These are phyloP conservation scores for Erysimum cheiri DNA, from an alignment of 441 rosid genomes.

Conservation along the genomic window DNA sequence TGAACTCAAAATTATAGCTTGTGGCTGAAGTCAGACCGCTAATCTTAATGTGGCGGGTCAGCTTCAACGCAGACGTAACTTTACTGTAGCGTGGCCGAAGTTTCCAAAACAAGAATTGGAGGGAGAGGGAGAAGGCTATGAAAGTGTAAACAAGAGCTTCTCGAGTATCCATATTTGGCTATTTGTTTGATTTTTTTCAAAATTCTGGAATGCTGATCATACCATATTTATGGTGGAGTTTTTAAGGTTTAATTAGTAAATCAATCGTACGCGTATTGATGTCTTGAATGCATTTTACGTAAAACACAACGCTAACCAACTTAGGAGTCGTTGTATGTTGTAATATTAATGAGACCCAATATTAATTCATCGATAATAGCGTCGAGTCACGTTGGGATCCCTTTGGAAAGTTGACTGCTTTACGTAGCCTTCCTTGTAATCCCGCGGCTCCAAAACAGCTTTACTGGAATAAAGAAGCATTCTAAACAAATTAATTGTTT, in stretches of 20 bases:
- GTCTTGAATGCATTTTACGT: not conserved
- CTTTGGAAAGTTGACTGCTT: too few relatives aligned
- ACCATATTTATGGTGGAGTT: not conserved
- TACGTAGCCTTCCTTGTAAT: too few relatives aligned
- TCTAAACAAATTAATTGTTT: not conserved
- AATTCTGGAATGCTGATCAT: not conserved
- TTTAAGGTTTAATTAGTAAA: not conserved
- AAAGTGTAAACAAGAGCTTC: slow-evolving; percentile 11
- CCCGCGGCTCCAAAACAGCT: too few relatives aligned
- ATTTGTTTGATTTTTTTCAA: not conserved
- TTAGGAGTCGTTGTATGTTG: not conserved
- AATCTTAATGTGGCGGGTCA: not conserved
- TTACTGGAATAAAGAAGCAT: too few relatives aligned
- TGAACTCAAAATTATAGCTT: slow-evolving; percentile 17
- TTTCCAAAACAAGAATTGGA: slow-evolving; percentile 14
- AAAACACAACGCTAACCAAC: not conserved
- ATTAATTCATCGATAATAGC: too few relatives aligned
- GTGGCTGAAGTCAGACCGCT: not conserved
- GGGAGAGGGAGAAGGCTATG: not conserved
- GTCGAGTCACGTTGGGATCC: too few relatives aligned
- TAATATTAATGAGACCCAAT: not conserved
- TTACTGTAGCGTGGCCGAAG: not conserved
- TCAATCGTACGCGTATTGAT: not conserved
- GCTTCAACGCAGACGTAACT: not conserved
- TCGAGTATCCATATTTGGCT: slow-evolving; percentile 5